Conservation (phyloP, 192 early-diverging fungal genomes). For the Helicostylum pulchrum region DNA sequence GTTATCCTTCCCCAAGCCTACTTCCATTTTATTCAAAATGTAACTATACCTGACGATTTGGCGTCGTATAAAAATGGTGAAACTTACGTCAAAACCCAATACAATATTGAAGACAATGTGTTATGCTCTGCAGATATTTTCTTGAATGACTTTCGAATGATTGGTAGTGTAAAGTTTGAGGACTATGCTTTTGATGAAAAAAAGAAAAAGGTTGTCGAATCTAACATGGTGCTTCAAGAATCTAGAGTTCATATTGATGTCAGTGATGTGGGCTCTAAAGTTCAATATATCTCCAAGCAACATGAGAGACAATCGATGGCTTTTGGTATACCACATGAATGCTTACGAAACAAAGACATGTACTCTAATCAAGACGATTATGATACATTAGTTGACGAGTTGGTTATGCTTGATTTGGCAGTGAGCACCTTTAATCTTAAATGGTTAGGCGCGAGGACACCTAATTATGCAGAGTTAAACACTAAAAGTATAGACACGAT, state of each 20-base stretch:
- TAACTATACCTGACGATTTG: conserved; percentile 58
- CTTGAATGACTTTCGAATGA: conserved; percentile 48
- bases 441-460: conserved; percentile 44
- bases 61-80: conserved; percentile 45
- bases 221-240: conserved; percentile 48
- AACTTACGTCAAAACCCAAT: conserved; percentile 49
- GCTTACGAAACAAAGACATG: conserved; percentile 31
- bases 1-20: conserved; percentile 54
- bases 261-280: conserved; percentile 51
- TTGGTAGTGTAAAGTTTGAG: conserved; percentile 48
- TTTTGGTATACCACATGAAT: conserved; percentile 58
- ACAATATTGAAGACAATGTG: conserved; percentile 55
- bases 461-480: conserved; percentile 46
- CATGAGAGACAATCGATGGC: conserved; percentile 14
- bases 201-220: conserved; percentile 41
- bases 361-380: conserved; percentile 37
- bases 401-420: conserved; percentile 47
- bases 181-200: conserved; percentile 50
- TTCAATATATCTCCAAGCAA: conserved; percentile 48
- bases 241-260: conserved; percentile 52
- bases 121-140: conserved; percentile 64
- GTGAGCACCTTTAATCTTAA: conserved; percentile 43
- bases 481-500: conserved; percentile 46
- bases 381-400: conserved; percentile 34
- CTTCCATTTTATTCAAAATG: conserved; percentile 70